phyloP scores from a whole-genome alignment of 2,329 filamentous ascomycete species.

The Scolecobasidium constrictum region DNA sequence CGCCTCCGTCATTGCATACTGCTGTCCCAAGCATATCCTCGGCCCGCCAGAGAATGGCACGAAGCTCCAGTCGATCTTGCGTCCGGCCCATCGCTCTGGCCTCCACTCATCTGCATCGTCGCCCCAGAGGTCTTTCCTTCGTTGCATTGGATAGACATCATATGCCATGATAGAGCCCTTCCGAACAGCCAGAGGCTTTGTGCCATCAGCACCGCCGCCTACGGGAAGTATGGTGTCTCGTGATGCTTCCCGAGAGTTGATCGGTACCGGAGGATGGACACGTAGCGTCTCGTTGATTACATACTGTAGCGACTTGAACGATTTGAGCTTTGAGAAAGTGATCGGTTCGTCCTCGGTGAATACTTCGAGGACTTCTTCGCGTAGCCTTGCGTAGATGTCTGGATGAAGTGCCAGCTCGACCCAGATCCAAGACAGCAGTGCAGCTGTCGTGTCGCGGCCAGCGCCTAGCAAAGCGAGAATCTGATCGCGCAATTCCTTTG shows the following conservation, averaged over 20 bases:
- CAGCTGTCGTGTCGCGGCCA: constrained; percentile 48
- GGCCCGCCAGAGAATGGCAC: constrained; percentile 14
- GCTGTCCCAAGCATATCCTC: constrained; percentile 16
- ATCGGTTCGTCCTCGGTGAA: constrained; percentile 4
- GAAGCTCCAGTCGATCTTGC: constrained; percentile 12
- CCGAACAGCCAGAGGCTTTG: constrained; percentile 17
- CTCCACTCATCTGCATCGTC: constrained; percentile 23
- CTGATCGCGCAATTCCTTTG: constrained; percentile 8
- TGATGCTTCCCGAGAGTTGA: constrained; percentile 19
- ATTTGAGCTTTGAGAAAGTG: constrained; percentile 20
- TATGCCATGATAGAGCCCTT: constrained; percentile 19
- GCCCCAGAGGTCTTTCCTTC: constrained; percentile 26
- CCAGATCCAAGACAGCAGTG: constrained; percentile 39
- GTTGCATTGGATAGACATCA: constrained; percentile 21
- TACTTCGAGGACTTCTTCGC: constrained; percentile 13
- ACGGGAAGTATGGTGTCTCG: constrained; percentile 19
- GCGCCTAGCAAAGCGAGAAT: constrained; percentile 35
- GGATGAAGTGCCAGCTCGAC: constrained; percentile 32
- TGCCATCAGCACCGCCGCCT: constrained; percentile 20
- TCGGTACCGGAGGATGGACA: constrained; percentile 20
- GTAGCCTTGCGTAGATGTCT: constrained; percentile 31
- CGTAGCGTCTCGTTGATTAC: constrained; percentile 22
- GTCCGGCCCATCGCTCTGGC: constrained; percentile 22
- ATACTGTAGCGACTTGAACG: constrained; percentile 19
- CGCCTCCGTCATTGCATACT: constrained; percentile 18